phyloP scores from a whole-genome alignment of 2,329 filamentous ascomycete species.

The Penicillium sp. region DNA sequence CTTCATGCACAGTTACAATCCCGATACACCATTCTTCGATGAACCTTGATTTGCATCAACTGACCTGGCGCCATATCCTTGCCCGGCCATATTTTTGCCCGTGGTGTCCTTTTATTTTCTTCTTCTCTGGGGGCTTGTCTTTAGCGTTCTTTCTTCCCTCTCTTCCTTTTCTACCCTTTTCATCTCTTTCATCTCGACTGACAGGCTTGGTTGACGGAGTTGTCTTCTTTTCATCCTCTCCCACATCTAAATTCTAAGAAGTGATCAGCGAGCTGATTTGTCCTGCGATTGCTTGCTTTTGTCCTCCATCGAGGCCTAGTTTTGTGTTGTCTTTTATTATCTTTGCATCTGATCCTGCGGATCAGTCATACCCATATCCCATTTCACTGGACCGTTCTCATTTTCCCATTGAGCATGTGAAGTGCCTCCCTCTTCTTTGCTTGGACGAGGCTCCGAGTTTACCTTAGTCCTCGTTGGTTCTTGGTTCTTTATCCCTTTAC shows the following conservation, averaged over 20 bases:
- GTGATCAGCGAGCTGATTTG: conserved; percentile 23
- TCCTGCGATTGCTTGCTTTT: conserved; percentile 15
- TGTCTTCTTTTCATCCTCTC: conserved; percentile 15
- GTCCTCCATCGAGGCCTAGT: conserved; percentile 3
- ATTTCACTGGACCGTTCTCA: conserved; percentile 18
- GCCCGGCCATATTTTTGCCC: conserved; percentile 12
- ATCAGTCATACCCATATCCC: conserved; percentile 24
- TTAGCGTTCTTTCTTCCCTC: conserved; percentile 29
- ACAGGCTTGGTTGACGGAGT: conserved; percentile 32
- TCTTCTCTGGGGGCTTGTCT: conserved; percentile 21
- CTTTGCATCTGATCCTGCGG: conserved; percentile 29
- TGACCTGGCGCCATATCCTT: conserved; percentile 16
- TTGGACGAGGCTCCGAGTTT: conserved; percentile 24
- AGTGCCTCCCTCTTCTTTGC: not conserved
- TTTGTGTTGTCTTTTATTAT: conserved; percentile 15
- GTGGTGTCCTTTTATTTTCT: conserved; percentile 15
- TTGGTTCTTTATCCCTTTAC: conserved; percentile 13
- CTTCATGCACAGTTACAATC: conserved; percentile 20
- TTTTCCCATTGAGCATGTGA: conserved; percentile 12
- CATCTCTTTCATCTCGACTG: conserved; percentile 21
- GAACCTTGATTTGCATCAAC: conserved; percentile 18
- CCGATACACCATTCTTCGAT: conserved; percentile 13
- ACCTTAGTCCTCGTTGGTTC: conserved; percentile 18
- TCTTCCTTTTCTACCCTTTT: conserved; percentile 11
- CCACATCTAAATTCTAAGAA: conserved; percentile 24